Base-by-base conservation (phyloP, 331 rosid species). In the Malus hybrid region DNA sequence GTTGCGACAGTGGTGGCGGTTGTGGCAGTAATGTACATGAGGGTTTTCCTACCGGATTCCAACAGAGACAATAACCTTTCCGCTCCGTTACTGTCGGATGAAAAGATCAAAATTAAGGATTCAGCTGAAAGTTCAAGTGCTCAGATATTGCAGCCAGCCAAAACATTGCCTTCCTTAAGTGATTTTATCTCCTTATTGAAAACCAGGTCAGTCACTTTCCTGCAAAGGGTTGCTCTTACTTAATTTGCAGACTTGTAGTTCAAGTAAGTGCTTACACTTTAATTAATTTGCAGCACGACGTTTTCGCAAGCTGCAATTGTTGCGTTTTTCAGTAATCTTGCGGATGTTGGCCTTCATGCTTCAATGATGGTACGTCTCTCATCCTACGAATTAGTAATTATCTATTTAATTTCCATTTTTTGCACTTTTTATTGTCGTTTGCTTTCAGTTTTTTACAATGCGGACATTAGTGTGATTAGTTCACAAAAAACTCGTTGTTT, bases 341-440 rank as follows among this genome's bases (percentile, higher is more conserved):
- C 97, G n/a, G 98, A 94, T 77, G 89, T 81, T 70, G 97, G 98
- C 44, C 91, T 91, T 80, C 89, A 87, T 77, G 93, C 96, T 78
- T 91, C 98, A 48, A 22, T 91, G 78, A 52, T 83, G 97, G 98
- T 91, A 83, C 44, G 63, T 80, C 74, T 79, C 52, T 14, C 56
- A 50, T 50, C n/a, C n/a, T 16, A 6, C 3, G 56, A 50, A 50
- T 6, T 50, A 16, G 56, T 50, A 16, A 50, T 9, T 36, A 36
- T 9, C 0, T 34, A 34, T 34, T 8, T 36, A 36, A 36, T 36
- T 36, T 36, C 44, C 44, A 36, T 36, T 36, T 9, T 36, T 36
- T 36, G 44, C 44, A 36, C 44, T 36, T 36, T 36, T 36, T 36
- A 36, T 36, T 8, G 44, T 36, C 44, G 44, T 36, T 36, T 36